Evolutionary conservation across 1,284 basidiomycete species (phyloP), one percentile per base, ranked within the genome.

Genomic region (Ceratobasidium sp.): DNA sequence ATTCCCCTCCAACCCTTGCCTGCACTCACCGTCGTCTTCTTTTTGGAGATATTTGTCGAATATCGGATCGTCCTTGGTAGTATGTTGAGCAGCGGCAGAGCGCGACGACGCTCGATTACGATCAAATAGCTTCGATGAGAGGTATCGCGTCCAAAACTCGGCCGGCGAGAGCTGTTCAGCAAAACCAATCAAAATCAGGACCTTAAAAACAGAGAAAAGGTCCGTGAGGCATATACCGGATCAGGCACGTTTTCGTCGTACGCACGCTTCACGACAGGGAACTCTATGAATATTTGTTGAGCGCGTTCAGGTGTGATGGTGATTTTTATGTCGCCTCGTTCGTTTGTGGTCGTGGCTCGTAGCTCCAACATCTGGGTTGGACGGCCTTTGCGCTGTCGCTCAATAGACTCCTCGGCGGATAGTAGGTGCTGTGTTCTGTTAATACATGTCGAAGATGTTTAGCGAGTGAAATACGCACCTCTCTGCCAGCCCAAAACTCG

Each of bases 131-230:
- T 94, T 96, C 12, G 95, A 97, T 81, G 95, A 93, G 83, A 99
- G 99, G 86, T 99, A 99, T 50, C 97, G 90, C 80, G 91, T 93
- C 98, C 98, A 99, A 83, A 99, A 99, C 79, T 96, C 92, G 77
- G 90, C 92, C 84, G 98, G 96, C 41, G 91, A 90, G 60, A 98
- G 88, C 94, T 97, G 79, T 65, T 65, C 82, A 30, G 64, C 46
- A 71, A 54, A 66, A 50, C 62, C 79, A 62, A n/a, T 66, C 59
- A 78, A 67, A 64, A 52, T 78, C 52, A 77, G 44, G 52, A 77
- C 12, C 79, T 77, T 78, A 55, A 64, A 8, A 57, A 16, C 44
- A 23, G 10, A 38, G 60, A 64, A 64, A n/a, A 41, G 5, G 67
- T 69, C 20, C 20, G 65, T 76, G 57, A 46, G 44, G 35, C 59